phyloP scores from a whole-genome alignment of 2,329 filamentous ascomycete species.

The Xylaria sp. region DNA sequence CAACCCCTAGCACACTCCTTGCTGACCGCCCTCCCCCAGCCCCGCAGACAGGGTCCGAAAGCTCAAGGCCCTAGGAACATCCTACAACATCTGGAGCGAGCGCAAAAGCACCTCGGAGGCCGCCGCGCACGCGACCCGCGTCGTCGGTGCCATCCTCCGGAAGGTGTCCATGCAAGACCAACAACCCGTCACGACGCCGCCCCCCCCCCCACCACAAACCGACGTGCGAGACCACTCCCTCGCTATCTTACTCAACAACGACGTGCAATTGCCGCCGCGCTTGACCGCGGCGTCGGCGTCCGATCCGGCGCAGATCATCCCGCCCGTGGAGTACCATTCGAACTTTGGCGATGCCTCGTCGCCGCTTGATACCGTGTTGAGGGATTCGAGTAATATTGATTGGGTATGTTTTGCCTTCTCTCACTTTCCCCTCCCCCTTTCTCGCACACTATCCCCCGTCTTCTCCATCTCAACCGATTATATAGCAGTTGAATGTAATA shows the following conservation, averaged over 20 bases:
- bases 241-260: slow-evolving; percentile 32
- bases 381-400: slow-evolving; percentile 33
- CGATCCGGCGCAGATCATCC: slow-evolving; percentile 24
- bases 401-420: slow-evolving; percentile 34
- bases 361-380: slow-evolving; percentile 37
- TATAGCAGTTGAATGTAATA: neutral
- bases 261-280: slow-evolving; percentile 24
- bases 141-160: slow-evolving; percentile 40
- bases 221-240: slow-evolving; percentile 31
- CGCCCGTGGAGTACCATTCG: slow-evolving; percentile 27
- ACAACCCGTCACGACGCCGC: slow-evolving; percentile 14
- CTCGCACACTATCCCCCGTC: too few species aligned
- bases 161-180: slow-evolving; percentile 33
- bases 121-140: slow-evolving; percentile 38
- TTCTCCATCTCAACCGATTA: too few species aligned
- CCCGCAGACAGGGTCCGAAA: slow-evolving; percentile 33
- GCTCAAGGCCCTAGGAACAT: slow-evolving; percentile 35
- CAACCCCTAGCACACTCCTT: neutral
- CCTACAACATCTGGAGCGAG: slow-evolving; percentile 40
- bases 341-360: slow-evolving; percentile 31
- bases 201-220: slow-evolving; percentile 24
- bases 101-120: slow-evolving; percentile 37
- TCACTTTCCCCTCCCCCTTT: neutral
- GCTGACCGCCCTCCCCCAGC: slow-evolving; percentile 23
- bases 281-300: slow-evolving; percentile 18